These are phyloP conservation scores for Sambucus nigra DNA, from an alignment of 129 eudicot species.

Conservation along the genomic window DNA sequence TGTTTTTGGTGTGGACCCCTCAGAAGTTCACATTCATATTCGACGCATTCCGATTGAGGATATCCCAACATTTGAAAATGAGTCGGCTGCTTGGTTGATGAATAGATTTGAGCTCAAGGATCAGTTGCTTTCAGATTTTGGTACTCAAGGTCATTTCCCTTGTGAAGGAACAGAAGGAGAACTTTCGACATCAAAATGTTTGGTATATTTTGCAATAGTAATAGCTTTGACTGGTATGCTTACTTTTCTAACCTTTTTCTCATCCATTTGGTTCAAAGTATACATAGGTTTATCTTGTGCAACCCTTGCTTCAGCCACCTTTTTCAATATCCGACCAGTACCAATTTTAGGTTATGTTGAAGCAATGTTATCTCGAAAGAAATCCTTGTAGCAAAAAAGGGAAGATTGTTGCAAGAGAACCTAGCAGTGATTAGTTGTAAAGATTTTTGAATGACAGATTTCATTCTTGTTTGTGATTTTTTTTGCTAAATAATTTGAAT, in stretches of 20 bases:
- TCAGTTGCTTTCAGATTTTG: conserved; percentile 56
- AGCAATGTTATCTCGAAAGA: conserved; percentile 18
- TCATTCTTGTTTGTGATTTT: conserved; percentile 1
- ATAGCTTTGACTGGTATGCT: conserved; percentile 40
- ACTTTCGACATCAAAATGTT: conserved; percentile 48
- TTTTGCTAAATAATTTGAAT: neutral
- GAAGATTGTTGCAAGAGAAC: neutral
- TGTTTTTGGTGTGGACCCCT: conserved; percentile 73
- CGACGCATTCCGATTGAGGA: conserved; percentile 45
- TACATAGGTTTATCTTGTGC: conserved; percentile 43
- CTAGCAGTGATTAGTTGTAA: neutral
- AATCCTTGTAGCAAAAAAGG: conserved; percentile 11
- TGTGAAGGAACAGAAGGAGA: conserved; percentile 46
- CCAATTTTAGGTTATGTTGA: conserved; percentile 31
- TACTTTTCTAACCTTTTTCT: conserved; percentile 39
- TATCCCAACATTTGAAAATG: conserved; percentile 50
- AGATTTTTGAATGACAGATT: conserved; percentile 3
- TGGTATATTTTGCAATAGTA: conserved; percentile 39
- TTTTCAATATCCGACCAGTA: conserved; percentile 31
- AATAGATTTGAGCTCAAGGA: conserved; percentile 46
- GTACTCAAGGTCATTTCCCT: conserved; percentile 51
- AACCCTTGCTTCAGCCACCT: conserved; percentile 50
- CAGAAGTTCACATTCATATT: conserved; percentile 79
- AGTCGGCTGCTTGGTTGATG: conserved; percentile 46
- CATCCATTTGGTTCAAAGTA: conserved; percentile 59